Base-by-base conservation (phyloP, 2,329 filamentous ascomycete genomes). In the Ophiostoma angusticollis region DNA sequence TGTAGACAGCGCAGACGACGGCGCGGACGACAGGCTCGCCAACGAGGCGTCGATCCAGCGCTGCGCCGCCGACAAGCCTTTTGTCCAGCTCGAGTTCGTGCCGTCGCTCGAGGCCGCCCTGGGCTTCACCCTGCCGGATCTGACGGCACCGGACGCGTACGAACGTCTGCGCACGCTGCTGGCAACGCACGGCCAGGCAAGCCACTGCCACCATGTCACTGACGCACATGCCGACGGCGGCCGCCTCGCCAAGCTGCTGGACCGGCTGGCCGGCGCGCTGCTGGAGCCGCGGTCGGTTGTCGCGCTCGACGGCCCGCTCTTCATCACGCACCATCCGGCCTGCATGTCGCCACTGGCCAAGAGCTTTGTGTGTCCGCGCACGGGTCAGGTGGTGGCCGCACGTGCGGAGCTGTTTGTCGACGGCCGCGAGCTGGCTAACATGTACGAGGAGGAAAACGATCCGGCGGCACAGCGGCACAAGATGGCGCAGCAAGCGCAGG, bases 391-490 rank as follows among this genome's bases (percentile, higher is more conserved):
- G 8, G 76, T 94, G 1, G 80, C 85, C 1, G 83, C 84, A 1
- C 78, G 87, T 6, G 84, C 82, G 0, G 87, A 95, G 59, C 72
- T 94, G 17, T 94, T 93, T 60, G 74, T 93, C 45, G 63, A 74
- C 35, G 77, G 80, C 29, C 74, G 76, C 39, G 91, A 98, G 55
- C 70, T 94, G 23, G 84, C 89, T 44, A 98, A 98, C 59, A 93
- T 89, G 65, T 98, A 98, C 58, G 91, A 98, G 58, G 91, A 98
- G 60, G 91, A 98, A 57, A 98, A 98, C 58, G 83, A 84, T 37
- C 91, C 91, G 0, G 78, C 81, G 39, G 82, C 80, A 51, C 91
- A 98, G 61, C 71, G 83, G 32, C 68, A 72, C 40, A 98, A 98
- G 59, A 86, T 98, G 47, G 59, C 76, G 33, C 69, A 60, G 9